Evolutionary conservation across 2,329 filamentous ascomycete genomes (phyloP), one percentile per base, ranked within the genome.

Genomic region (Rhynchosporium graminicola): DNA sequence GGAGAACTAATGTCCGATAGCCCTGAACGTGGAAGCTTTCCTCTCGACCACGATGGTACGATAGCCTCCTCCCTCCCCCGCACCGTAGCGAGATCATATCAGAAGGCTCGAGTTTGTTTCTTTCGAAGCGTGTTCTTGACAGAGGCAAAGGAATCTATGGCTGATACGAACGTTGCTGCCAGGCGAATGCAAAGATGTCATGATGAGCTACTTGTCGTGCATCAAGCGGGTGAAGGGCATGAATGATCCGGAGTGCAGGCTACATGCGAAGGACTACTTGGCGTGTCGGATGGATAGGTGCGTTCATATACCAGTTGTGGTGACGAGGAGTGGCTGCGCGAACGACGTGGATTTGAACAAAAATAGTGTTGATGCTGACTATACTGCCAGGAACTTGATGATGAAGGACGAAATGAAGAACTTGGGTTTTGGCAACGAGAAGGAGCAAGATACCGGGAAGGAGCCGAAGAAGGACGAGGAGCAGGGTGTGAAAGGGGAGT

Each of bases 351-450:
- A 40, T 40, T 5, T 8, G 26, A 7, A 29, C 12, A 28, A 20
- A 5, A 8, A 13, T 6, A 3, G 33, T 28, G 28, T 10, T 9
- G 12, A 10, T n/a, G 6, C 36, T 36, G 15, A 60, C 31, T n/a
- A 26, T 26, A 4, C 48, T 9, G 42, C 36, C 70, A 92, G 92
- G 69, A 97, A 98, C 74, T 80, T 99, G 38, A 99, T 99, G 95
- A 93, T 93, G 7, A 91, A 85, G 69, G 95, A 99, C 73, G 91
- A 96, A 63, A 95, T 98, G 77, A 92, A 90, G 76, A 99, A 99
- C 73, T 80, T 99, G 46, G 95, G 95, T 0, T 95, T 96, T 70
- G 73, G 75, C 13, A 72, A 75, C 1, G 67, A 73, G n/a, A 68
- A 76, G 29, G 36, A 47, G 4, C 61, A 68, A 51, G 56, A 59